Percentiles rank a stretch among this genome's conserved stretches.
phyloP scores from a whole-genome alignment of 768 basidiomycete genomes.

The Russula brevipes region DNA sequence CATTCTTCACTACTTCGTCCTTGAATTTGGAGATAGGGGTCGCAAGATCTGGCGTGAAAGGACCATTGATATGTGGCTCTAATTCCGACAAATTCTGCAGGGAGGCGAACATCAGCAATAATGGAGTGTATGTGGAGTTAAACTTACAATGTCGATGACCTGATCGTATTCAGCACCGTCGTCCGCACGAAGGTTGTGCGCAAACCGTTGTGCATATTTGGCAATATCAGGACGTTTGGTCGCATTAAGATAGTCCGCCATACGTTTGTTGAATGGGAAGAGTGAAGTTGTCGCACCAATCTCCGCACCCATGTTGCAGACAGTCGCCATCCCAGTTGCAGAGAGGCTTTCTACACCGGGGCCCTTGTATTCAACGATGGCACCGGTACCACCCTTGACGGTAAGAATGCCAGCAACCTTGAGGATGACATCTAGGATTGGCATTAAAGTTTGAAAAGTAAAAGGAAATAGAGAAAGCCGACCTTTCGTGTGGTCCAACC shows the following conservation, averaged over 20 bases:
- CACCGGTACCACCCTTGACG: conserved; percentile 98
- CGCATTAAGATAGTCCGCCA: conserved; percentile 91
- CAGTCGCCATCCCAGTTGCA: conserved; percentile 98
- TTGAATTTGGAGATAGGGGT: conserved; percentile 97
- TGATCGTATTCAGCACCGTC: conserved; percentile 90
- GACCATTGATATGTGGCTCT: conserved; percentile 99
- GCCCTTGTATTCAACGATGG: conserved; percentile 96
- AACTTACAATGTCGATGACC: conserved; percentile 79
- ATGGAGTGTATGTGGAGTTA: background rate
- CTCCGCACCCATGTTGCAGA: conserved; percentile 99
- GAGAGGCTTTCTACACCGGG: conserved; percentile 94
- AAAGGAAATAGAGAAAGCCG: conserved; percentile 21
- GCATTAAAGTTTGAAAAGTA: conserved; percentile 14
- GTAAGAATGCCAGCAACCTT: conserved; percentile 99
- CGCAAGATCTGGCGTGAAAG: conserved; percentile 99
- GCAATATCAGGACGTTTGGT: conserved; percentile 88
- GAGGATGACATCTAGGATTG: conserved; percentile 80
- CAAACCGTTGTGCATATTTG: conserved; percentile 81
- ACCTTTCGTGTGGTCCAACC: conserved; percentile 99
- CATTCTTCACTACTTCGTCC: conserved; percentile 84
- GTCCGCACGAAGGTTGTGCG: conserved; percentile 88
- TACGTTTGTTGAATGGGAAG: conserved; percentile 97
- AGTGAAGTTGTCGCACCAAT: conserved; percentile 98
- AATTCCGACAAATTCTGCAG: conserved; percentile 87
- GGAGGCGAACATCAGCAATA: background rate